Percentiles rank a stretch among this genome's conserved stretches.
Conservation (phyloP, 2,329 filamentous ascomycete genomes). For the Fusarium sp. region DNA sequence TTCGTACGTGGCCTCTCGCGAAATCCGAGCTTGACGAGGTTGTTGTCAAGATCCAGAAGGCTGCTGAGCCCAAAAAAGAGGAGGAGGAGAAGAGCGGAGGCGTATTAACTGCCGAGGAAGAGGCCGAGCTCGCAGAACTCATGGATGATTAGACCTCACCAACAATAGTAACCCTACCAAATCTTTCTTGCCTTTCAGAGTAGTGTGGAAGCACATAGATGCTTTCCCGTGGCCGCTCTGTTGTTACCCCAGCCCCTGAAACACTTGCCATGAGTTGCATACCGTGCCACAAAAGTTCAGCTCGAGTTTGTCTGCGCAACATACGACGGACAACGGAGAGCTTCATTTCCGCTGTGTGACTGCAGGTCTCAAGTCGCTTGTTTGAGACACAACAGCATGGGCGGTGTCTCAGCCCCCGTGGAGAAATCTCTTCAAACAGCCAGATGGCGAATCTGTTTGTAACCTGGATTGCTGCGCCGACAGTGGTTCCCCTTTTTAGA, state of each 20-base stretch:
- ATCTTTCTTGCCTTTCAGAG: background rate
- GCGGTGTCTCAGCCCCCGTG: conserved; percentile 25
- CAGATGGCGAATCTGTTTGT: background rate
- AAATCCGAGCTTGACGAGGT: conserved; percentile 68
- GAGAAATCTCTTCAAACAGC: conserved; percentile 7
- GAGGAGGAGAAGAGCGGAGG: conserved; percentile 60
- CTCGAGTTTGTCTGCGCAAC: conserved; percentile 23
- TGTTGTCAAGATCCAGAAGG: conserved; percentile 61
- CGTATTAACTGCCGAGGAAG: conserved; percentile 87
- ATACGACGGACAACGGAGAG: conserved; percentile 3
- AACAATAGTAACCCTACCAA: conserved; percentile 1
- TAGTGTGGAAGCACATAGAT: background rate
- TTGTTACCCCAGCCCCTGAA: conserved; percentile 2
- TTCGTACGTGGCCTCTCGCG: conserved; percentile 84
- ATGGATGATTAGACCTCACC: conserved; percentile 74
- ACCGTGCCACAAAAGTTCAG: conserved; percentile 33
- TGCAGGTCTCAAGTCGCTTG: background rate
- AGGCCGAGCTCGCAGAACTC: conserved; percentile 90
- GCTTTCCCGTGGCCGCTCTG: background rate
- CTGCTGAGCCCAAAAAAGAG: conserved; percentile 65
- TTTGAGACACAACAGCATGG: conserved; percentile 18
- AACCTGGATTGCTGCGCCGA: conserved; percentile 17
- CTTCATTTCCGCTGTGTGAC: conserved; percentile 1
- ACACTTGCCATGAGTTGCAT: conserved; percentile 10
- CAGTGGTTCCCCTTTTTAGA: conserved; percentile 1